A percentile compares a stretch with the other conserved stretches of the same genome.
Evolutionary conservation across 2,329 filamentous ascomycete genomes (phyloP).

Genomic region (Epichloe aotearoae): DNA sequence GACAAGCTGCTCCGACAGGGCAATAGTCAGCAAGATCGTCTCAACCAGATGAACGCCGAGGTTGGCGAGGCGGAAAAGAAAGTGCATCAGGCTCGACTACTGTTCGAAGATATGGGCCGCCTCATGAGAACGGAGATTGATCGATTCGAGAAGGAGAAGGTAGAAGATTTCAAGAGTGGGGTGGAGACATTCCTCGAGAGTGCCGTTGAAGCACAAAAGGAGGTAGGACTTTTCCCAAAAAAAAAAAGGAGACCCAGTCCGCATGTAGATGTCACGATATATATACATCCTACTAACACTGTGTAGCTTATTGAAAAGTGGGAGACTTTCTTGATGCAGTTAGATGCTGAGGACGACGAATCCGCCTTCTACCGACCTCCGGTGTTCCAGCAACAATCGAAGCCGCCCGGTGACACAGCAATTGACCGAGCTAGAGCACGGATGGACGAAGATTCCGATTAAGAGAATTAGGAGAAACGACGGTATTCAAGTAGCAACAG

Average conservation of each 20-base stretch:
- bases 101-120: conserved; percentile 96
- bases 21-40: conserved; percentile 86
- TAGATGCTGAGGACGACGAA: conserved; percentile 86
- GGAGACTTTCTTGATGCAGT: conserved; percentile 95
- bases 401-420: conserved; percentile 42
- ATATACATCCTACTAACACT: neutral
- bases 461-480: conserved; percentile 27
- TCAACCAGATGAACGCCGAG: conserved; percentile 85
- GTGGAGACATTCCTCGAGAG: conserved; percentile 97
- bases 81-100: conserved; percentile 73
- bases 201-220: conserved; percentile 95
- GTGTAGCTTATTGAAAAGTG: conserved; percentile 65
- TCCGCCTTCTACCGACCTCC: conserved; percentile 52
- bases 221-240: conserved; percentile 44
- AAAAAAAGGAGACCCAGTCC: no score
- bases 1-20: conserved; percentile 94
- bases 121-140: conserved; percentile 86
- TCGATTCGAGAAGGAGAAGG: conserved; percentile 91
- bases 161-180: conserved; percentile 96
- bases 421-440: conserved; percentile 45
- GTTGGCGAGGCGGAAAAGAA: conserved; percentile 91
- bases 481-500: conserved; percentile 3
- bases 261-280: neutral
- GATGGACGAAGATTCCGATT: conserved; percentile 45
- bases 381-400: conserved; percentile 37